These are phyloP conservation scores for Colletotrichum musicola DNA, from an alignment of 2,329 filamentous ascomycete genomes.

Conservation along the genomic window DNA sequence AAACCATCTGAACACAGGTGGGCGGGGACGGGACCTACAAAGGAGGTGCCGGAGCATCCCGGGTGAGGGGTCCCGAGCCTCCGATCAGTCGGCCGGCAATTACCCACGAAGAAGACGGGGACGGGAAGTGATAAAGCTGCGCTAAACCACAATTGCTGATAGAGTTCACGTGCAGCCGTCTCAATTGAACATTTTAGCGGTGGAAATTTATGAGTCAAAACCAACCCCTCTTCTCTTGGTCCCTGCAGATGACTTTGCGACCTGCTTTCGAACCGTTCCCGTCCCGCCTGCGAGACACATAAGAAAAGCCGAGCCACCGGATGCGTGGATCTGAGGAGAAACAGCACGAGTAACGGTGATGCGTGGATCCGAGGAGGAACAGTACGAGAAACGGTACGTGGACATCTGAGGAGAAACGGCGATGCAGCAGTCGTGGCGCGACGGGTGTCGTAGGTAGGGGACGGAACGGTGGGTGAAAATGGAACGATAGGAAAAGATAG, in stretches of 20 bases:
- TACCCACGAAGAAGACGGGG: not conserved
- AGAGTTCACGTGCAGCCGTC: not conserved
- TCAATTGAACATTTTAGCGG: too few relatives aligned
- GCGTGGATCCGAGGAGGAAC: not conserved
- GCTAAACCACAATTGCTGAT: not conserved
- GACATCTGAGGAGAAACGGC: not conserved
- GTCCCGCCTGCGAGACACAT: not conserved
- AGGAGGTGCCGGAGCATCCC: not conserved
- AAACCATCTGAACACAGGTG: slow-evolving; percentile 2
- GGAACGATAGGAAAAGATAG: slow-evolving; percentile 19
- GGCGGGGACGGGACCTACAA: not conserved
- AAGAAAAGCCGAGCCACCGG: not conserved
- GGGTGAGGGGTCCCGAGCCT: slow-evolving; percentile 3
- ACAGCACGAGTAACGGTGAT: too few relatives aligned
- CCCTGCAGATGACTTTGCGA: too few relatives aligned
- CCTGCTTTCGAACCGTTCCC: too few relatives aligned
- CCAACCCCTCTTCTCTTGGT: too few relatives aligned
- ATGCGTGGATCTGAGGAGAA: not conserved
- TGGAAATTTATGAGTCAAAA: too few relatives aligned
- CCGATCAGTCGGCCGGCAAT: not conserved
- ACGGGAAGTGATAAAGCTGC: not conserved
- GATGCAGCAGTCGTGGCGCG: slow-evolving; percentile 14
- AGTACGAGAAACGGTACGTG: too few relatives aligned
- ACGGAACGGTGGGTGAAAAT: slow-evolving; percentile 1
- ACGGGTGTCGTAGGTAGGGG: not conserved